Conservation (phyloP, 257 asterid genomes). For the Voacanga thouarsii region DNA sequence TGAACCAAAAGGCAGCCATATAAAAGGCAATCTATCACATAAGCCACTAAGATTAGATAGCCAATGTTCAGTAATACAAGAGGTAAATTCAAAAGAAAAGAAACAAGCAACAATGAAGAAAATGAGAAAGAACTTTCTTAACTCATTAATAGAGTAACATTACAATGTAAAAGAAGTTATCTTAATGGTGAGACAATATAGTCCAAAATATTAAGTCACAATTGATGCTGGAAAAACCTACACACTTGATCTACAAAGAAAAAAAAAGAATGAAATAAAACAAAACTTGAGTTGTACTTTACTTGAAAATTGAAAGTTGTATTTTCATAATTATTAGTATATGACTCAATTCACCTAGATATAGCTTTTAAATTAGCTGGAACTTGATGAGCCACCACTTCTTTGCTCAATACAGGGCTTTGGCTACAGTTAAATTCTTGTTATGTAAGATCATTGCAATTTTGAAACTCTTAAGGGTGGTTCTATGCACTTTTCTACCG, state of each 20-base stretch:
- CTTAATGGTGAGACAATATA: neutral
- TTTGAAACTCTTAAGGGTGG: neutral
- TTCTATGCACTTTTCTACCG: constrained; percentile 3
- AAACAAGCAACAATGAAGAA: neutral
- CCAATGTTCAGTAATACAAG: neutral
- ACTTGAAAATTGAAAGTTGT: neutral
- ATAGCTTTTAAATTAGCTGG: neutral
- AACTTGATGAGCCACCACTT: neutral
- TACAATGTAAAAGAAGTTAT: neutral
- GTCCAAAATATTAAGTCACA: neutral
- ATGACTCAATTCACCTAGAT: neutral
- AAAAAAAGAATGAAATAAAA: neutral
- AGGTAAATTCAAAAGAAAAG: neutral
- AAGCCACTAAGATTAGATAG: too few relatives aligned
- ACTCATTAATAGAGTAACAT: neutral
- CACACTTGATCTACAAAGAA: constrained; percentile 1
- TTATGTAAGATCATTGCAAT: neutral
- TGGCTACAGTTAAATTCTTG: neutral
- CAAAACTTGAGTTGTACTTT: neutral
- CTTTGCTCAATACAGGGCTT: neutral
- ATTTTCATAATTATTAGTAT: neutral
- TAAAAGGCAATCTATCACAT: neutral
- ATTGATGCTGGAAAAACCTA: neutral
- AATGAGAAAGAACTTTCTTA: neutral
- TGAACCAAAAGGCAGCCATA: neutral